Percentiles rank a stretch among this genome's conserved stretches.
Conservation (phyloP, 441 rosid genomes). For the Eutrema salsugineum region DNA sequence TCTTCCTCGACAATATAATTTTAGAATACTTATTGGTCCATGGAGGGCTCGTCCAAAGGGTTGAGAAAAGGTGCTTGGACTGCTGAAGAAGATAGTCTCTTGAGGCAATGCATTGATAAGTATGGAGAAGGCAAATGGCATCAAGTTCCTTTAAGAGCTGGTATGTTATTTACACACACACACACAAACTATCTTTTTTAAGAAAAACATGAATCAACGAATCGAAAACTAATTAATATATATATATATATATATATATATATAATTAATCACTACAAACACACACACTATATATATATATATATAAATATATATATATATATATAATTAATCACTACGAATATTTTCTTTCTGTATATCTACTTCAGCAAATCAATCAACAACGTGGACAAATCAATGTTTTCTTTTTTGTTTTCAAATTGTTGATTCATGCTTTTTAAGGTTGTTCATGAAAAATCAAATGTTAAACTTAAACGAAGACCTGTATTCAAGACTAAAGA, state of each 20-base stretch:
- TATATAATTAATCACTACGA: neutral
- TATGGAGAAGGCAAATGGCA: conserved; percentile 63
- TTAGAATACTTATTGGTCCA: neutral
- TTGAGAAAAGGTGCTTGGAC: conserved; percentile 43
- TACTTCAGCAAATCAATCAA: neutral
- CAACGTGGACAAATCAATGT: neutral
- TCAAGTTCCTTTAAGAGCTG: conserved; percentile 44
- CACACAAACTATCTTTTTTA: too few species aligned
- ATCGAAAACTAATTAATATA: too few species aligned
- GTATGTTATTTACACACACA: conserved; percentile 16
- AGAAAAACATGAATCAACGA: too few species aligned
- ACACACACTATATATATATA: neutral
- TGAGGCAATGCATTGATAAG: conserved; percentile 33
- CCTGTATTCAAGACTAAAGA: neutral
- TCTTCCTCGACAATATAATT: neutral
- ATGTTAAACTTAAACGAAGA: neutral
- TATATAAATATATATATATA: too few species aligned
- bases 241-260: too few species aligned
- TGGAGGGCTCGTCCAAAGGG: conserved; percentile 22
- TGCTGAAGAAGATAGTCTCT: conserved; percentile 40
- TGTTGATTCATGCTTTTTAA: neutral
- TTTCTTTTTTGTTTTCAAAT: neutral
- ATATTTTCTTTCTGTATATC: neutral
- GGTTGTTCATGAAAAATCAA: neutral
- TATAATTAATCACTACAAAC: too few species aligned